Base-by-base conservation (phyloP, 192 early-diverging fungal genomes). In the Allomyces macrogynus region DNA sequence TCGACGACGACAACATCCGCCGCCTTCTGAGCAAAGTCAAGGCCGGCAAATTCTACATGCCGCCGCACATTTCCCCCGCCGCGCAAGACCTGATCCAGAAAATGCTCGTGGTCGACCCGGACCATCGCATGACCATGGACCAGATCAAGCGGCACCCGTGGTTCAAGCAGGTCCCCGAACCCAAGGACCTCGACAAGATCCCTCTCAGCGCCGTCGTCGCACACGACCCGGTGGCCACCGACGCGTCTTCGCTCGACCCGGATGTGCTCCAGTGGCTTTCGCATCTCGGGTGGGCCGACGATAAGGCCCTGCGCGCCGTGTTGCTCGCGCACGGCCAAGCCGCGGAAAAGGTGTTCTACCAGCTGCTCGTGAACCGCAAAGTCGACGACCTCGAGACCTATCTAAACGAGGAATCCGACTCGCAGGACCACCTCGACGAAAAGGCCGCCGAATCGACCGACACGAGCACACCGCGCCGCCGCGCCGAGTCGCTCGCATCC, bases 1-100 rank as follows among this genome's bases (percentile, higher is more conserved):
- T 88, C 75, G 85, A 88, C 61, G 86, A 87, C 67, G 81, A 85
- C 62, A 86, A 88, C 68, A 87, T 87, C 63, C 66, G 78, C 22
- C 64, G 73, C 43, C 67, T 87, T 7, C 61, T 87, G n/a, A 69
- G 11, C 44, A 71, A 73, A 64, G 73, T 73, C 61, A 74, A 77
- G 63, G 61, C 57, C 16, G 67, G 70, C 24, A 71, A 71, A 63
- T 77, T 72, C 63, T 61, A 71, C 11, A 75, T 81, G 49, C 77
- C 71, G 16, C 61, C 62, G 26, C 62, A 74, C 65, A 60, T 78
- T 12, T 69, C 69, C 27, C 42, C 70, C 14, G 10, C 61, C 27
- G 74, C 74, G 32, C 67, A 63, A n/a, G 74, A 77, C 43, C 65
- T 77, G 5, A 74, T 80, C 24, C 18, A 61, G 23, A 68, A 49